phyloP scores from a whole-genome alignment of 768 basidiomycete genomes.

The Trametes cingulata region DNA sequence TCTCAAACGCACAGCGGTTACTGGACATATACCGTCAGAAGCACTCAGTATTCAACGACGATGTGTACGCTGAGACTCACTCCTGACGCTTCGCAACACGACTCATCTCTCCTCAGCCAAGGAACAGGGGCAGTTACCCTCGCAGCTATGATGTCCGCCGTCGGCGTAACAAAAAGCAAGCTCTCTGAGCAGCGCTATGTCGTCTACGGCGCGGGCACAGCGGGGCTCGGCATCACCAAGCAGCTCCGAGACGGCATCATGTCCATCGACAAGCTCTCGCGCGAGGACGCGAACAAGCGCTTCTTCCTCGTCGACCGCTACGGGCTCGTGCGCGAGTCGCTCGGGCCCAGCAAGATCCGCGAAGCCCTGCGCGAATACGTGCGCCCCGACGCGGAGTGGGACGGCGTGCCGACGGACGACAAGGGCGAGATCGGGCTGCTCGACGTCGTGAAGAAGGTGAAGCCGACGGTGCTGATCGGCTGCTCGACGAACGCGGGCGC shows the following conservation, averaged over 20 bases:
- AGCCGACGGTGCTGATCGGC: conserved; percentile 84
- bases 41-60: conserved; percentile 84
- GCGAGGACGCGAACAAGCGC: conserved; percentile 57
- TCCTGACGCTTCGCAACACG: background rate
- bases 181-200: conserved; percentile 76
- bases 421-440: conserved; percentile 52
- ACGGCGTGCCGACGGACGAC: conserved; percentile 36
- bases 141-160: conserved; percentile 66
- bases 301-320: conserved; percentile 78
- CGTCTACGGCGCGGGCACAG: conserved; percentile 80
- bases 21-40: conserved; percentile 60
- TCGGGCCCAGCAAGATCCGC: conserved; percentile 45
- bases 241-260: conserved; percentile 80
- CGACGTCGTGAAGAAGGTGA: conserved; percentile 69
- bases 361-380: conserved; percentile 55
- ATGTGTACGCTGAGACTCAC: conserved; percentile 56
- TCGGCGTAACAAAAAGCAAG: conserved; percentile 61
- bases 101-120: conserved; percentile 44
- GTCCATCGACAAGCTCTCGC: conserved; percentile 46
- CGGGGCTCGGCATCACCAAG: conserved; percentile 76
- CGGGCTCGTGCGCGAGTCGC: conserved; percentile 58
- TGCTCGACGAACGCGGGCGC: conserved; percentile 77
- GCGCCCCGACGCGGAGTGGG: conserved; percentile 59
- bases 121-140: conserved; percentile 78
- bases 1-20: conserved; percentile 70